Percentiles rank a stretch among this genome's conserved stretches.
These are phyloP conservation scores for Arabis alpina DNA, from an alignment of 345 rosid genomes.

Conservation along the genomic window DNA sequence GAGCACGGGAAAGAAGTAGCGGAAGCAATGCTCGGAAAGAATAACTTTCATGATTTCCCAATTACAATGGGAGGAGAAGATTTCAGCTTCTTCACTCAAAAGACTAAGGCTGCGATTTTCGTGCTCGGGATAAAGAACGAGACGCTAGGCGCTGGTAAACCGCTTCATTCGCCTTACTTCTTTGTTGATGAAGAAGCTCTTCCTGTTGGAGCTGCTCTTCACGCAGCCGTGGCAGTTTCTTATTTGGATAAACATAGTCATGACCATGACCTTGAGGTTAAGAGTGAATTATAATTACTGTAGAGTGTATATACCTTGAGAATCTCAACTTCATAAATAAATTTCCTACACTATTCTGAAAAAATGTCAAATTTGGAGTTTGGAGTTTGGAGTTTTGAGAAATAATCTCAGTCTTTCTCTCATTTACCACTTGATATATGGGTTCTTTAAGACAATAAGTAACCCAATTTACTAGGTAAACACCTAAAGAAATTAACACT, in stretches of 20 bases:
- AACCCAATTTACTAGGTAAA: too few relatives aligned
- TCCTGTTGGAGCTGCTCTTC: slow-evolving; percentile 70
- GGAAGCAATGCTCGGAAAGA: slow-evolving; percentile 56
- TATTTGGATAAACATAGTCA: slow-evolving; percentile 52
- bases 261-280: slow-evolving; percentile 26
- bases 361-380: too few relatives aligned
- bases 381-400: too few relatives aligned
- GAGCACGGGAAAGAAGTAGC: slow-evolving; percentile 61
- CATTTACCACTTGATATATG: too few relatives aligned
- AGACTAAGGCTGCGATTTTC: slow-evolving; percentile 58
- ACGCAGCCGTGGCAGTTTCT: slow-evolving; percentile 65
- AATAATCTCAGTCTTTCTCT: too few relatives aligned
- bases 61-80: slow-evolving; percentile 73
- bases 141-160: slow-evolving; percentile 52
- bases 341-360: too few relatives aligned
- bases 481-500: too few relatives aligned
- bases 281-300: slow-evolving; percentile 25
- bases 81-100: slow-evolving; percentile 70
- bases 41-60: slow-evolving; percentile 56
- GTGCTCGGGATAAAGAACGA: slow-evolving; percentile 61
- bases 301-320: not conserved
- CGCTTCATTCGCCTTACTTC: slow-evolving; percentile 68
- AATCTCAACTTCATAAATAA: too few relatives aligned
- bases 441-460: too few relatives aligned
- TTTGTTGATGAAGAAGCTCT: slow-evolving; percentile 66